A percentile compares a stretch with the other conserved stretches of the same genome.
phyloP scores from a whole-genome alignment of 192 early-diverging fungal genomes.

The Umbelopsis sp. region DNA sequence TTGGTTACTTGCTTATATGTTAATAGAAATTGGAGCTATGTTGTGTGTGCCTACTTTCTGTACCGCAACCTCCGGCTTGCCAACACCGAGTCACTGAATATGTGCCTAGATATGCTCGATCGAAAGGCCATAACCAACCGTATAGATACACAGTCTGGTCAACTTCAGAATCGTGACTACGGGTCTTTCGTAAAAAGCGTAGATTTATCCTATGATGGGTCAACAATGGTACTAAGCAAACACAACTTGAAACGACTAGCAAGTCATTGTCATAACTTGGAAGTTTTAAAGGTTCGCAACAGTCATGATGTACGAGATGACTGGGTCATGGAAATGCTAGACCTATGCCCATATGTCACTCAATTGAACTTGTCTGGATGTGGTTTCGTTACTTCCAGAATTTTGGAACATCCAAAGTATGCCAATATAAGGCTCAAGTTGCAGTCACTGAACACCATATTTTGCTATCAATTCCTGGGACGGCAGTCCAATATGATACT shows the following conservation, averaged over 20 bases:
- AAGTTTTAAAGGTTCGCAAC: slow-evolving; percentile 2
- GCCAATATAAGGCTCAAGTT: background rate
- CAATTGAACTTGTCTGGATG: slow-evolving; percentile 6
- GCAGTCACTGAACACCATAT: background rate
- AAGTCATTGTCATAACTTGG: slow-evolving; percentile 11
- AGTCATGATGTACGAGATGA: slow-evolving; percentile 6
- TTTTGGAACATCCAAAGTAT: background rate
- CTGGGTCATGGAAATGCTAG: background rate
- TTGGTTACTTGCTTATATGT: background rate
- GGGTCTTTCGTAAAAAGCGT: background rate
- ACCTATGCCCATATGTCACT: background rate
- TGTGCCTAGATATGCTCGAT: slow-evolving; percentile 7
- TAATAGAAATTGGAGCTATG: slow-evolving; percentile 7
- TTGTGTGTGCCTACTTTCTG: slow-evolving; percentile 12
- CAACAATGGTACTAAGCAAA: background rate
- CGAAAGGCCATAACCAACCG: background rate
- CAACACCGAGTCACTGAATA: background rate
- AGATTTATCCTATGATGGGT: slow-evolving; percentile 3
- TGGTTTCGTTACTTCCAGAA: slow-evolving; percentile 3
- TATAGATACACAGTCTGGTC: background rate
- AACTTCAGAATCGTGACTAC: background rate
- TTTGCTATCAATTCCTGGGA: background rate
- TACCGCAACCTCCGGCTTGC: slow-evolving; percentile 9
- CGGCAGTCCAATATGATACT: background rate
- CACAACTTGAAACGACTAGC: background rate